These are phyloP conservation scores for Elsinoe necatrix DNA, from an alignment of 2,329 filamentous ascomycete species.

Conservation along the genomic window DNA sequence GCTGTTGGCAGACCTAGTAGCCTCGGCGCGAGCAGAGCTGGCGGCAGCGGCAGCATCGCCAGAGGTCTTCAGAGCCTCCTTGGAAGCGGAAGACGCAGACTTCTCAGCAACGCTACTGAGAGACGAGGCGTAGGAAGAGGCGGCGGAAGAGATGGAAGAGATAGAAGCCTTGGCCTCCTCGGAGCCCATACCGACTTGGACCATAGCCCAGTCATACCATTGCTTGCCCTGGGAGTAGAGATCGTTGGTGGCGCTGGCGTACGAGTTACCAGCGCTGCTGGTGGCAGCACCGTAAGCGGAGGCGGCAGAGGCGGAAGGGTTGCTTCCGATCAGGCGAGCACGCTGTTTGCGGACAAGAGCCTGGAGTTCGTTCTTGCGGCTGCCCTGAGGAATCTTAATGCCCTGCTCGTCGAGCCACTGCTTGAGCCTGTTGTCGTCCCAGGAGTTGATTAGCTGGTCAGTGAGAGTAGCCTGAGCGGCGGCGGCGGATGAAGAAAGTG, in stretches of 20 bases:
- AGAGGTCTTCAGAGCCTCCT: constrained; percentile 18
- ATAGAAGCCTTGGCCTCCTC: constrained; percentile 30
- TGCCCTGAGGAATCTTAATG: constrained; percentile 84
- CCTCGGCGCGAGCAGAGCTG: constrained; percentile 21
- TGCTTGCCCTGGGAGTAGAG: constrained; percentile 32
- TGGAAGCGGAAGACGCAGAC: constrained; percentile 25
- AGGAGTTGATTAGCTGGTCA: constrained; percentile 78
- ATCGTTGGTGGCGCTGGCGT: constrained; percentile 64
- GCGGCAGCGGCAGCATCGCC: constrained; percentile 29
- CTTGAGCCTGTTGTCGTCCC: constrained; percentile 86
- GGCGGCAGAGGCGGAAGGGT: constrained; percentile 33
- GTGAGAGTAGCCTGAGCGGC: constrained; percentile 66
- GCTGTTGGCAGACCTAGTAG: constrained; percentile 27
- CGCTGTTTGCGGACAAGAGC: constrained; percentile 85
- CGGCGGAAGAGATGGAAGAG: constrained; percentile 28
- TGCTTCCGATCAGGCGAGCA: constrained; percentile 59
- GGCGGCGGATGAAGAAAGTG: constrained; percentile 47
- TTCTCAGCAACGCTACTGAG: constrained; percentile 18
- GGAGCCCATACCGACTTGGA: constrained; percentile 38
- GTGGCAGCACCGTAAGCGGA: constrained; percentile 39
- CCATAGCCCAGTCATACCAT: constrained; percentile 37
- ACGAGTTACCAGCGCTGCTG: constrained; percentile 60
- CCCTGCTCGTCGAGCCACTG: constrained; percentile 86
- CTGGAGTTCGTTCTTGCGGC: constrained; percentile 78
- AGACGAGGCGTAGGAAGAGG: constrained; percentile 20